A percentile compares a stretch with the other conserved stretches of the same genome.
These are phyloP conservation scores for Gastrodia elata DNA, from an alignment of 106 monocot genomes.

Conservation along the genomic window DNA sequence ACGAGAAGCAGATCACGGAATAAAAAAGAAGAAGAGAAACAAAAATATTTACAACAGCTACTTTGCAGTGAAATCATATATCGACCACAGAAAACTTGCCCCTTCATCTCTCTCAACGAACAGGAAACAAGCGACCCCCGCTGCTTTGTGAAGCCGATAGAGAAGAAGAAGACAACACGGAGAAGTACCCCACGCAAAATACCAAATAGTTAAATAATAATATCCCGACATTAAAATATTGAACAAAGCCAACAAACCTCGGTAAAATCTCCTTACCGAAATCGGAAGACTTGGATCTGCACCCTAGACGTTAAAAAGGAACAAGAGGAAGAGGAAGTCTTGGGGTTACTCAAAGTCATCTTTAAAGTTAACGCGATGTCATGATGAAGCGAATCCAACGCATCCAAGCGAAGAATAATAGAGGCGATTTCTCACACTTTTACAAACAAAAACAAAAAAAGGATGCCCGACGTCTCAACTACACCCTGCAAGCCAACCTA, in stretches of 20 bases:
- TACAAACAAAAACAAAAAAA: neutral
- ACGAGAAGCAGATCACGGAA: neutral
- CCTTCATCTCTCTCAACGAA: neutral
- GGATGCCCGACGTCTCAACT: neutral
- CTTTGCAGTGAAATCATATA: neutral
- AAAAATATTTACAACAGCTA: neutral
- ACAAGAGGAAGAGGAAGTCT: neutral
- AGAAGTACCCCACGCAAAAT: neutral
- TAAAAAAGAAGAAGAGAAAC: neutral
- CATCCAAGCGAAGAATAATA: neutral
- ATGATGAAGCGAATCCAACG: neutral
- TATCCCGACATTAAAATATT: neutral
- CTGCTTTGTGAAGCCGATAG: neutral
- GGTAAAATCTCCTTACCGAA: neutral
- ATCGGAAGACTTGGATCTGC: neutral
- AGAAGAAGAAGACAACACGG: neutral
- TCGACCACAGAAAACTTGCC: neutral
- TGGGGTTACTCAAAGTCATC: constrained; percentile 3
- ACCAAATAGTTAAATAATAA: neutral
- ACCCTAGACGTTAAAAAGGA: neutral
- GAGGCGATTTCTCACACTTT: neutral
- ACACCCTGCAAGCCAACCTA: neutral
- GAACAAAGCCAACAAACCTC: neutral
- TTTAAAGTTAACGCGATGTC: neutral
- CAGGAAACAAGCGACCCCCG: neutral